Evolutionary conservation across 23 red algal genomes (phyloP), one percentile per base, ranked within the genome.

Genomic region (Gracilaria domingensis): DNA sequence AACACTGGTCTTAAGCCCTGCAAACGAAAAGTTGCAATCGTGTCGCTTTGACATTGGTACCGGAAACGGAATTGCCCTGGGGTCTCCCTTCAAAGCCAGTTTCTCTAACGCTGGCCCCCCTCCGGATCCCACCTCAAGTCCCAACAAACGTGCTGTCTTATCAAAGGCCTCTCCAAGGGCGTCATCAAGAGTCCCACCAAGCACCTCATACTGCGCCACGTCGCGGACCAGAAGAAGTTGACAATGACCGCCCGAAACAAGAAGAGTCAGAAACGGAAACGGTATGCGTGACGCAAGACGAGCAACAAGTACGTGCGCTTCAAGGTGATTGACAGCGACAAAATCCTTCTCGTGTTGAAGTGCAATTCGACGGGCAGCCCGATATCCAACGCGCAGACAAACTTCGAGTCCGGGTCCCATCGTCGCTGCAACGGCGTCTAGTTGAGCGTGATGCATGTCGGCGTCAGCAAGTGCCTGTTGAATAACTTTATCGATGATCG

Each of bases 101-200:
- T 60, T 25, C 65, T 99, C 97, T 28, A 99, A 71, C 26, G 95
- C 94, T 8, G 91, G 96, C 17, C 94, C 93, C 13, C 95, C 95
- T 65, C 97, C 97, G 40, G 91, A 94, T 28, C 90, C 97, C 18
- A 94, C 84, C 23, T 93, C 77, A 7, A 99, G 79, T 7, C 94
- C 94, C 21, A 99, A 75, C 8, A 99, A 69, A 23, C 97, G 47
- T 2, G 97, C 97, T 32, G 90, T 94, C 87, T 99, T 99, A 49
- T 99, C 97, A 65, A 79, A 99, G 11, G 97, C 97, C 79, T 99
- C 97, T 26, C 97, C 97, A 0, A 96, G 37, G 0, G 97, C 88
- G 51, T 99, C 97, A 86, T 99, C 97, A 54, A 99, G 79, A 49
- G 97, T 99, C 6, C 97, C 94, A 34, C 97, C 97, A n/a, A 96